Evolutionary conservation across 2,329 filamentous ascomycete genomes (phyloP).

Genomic region (Sclerotinia trifoliorum): DNA sequence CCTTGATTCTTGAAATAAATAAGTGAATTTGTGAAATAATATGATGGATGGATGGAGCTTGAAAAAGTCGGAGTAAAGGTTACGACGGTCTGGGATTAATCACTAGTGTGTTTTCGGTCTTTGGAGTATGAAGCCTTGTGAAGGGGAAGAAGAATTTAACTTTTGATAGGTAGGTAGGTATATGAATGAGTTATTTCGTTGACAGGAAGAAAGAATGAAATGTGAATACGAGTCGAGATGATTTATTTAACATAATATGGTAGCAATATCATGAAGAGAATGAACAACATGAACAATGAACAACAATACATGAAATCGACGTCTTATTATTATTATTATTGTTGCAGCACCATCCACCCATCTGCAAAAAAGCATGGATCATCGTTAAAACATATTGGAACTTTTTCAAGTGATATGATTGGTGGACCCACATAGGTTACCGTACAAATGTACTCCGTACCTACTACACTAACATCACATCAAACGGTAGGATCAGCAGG

Average conservation of each 20-base stretch:
- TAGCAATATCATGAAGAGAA: not conserved
- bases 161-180: too few relatives aligned
- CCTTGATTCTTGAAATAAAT: not conserved
- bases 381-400: not conserved
- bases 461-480: not conserved
- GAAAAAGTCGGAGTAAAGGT: constrained; percentile 14
- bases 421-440: not conserved
- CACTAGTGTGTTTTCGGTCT: not conserved
- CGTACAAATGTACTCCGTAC: not conserved
- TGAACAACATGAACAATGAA: too few relatives aligned
- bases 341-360: not conserved
- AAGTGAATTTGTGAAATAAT: not conserved
- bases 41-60: constrained; percentile 2
- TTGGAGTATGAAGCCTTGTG: not conserved
- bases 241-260: not conserved
- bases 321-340: not conserved
- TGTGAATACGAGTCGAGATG: not conserved
- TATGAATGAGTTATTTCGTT: not conserved
- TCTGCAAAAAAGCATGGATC: constrained; percentile 15
- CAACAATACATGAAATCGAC: not conserved
- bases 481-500: not conserved
- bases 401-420: not conserved
- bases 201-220: too few relatives aligned
- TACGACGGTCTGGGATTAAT: constrained; percentile 4
- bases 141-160: too few relatives aligned